phyloP scores from a whole-genome alignment of 1,284 basidiomycete species.

The Cystobasidium sp. region DNA sequence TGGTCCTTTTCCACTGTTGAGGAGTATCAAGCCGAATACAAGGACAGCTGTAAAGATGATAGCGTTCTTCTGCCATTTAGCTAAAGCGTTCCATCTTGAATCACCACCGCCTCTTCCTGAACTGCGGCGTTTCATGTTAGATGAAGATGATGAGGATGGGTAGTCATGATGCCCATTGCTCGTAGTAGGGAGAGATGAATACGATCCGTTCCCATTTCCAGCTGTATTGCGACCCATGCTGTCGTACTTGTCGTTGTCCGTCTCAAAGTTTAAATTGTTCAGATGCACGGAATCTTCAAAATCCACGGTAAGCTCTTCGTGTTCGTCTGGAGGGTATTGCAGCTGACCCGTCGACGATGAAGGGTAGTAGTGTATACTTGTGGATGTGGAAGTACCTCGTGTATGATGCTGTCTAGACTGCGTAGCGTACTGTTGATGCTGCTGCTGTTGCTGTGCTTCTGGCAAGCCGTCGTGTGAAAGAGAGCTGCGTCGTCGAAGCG shows the following conservation, averaged over 20 bases:
- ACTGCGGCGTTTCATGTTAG: background rate
- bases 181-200: slow-evolving; percentile 28
- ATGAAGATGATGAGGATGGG: slow-evolving; percentile 3
- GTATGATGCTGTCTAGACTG: slow-evolving; percentile 8
- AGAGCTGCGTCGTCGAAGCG: slow-evolving; percentile 29
- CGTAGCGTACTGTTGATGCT: slow-evolving; percentile 3
- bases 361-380: slow-evolving; percentile 15
- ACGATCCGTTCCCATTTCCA: background rate
- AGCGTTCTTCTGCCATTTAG: slow-evolving; percentile 38
- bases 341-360: background rate
- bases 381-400: slow-evolving; percentile 19
- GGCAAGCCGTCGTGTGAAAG: slow-evolving; percentile 23
- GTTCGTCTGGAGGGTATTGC: background rate
- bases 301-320: slow-evolving; percentile 23
- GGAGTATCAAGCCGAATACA: slow-evolving; percentile 23
- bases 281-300: slow-evolving; percentile 37
- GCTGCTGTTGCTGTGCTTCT: background rate
- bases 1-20: slow-evolving; percentile 27
- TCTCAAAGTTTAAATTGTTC: slow-evolving; percentile 1
- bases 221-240: slow-evolving; percentile 12
- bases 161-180: slow-evolving; percentile 29
- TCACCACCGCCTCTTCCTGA: background rate
- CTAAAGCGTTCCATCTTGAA: slow-evolving; percentile 11
- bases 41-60: slow-evolving; percentile 19
- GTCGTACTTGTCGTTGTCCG: background rate